These are phyloP conservation scores for Coniophora puteana DNA, from an alignment of 1,284 basidiomycete genomes.

Conservation along the genomic window DNA sequence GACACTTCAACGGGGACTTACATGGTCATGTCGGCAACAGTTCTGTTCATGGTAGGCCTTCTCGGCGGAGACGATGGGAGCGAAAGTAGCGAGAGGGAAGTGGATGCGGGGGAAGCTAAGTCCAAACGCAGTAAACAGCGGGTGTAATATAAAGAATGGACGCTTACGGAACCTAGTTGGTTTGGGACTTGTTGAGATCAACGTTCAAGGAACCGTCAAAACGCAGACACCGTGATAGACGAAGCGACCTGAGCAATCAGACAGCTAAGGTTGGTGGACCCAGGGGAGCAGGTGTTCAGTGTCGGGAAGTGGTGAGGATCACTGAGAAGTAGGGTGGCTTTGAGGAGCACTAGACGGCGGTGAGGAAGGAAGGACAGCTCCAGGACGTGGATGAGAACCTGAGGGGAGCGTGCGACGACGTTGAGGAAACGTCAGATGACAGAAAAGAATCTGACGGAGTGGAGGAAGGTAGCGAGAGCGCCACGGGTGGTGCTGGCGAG, in stretches of 20 bases:
- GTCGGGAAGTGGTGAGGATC: too few relatives aligned
- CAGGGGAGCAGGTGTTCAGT: slow-evolving; percentile 76
- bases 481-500: too few relatives aligned
- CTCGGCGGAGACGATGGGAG: slow-evolving; percentile 81
- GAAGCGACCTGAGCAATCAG: slow-evolving; percentile 91
- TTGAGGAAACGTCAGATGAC: too few relatives aligned
- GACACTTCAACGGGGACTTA: too few relatives aligned
- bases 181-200: slow-evolving; percentile 93
- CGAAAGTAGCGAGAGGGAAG: slow-evolving; percentile 90
- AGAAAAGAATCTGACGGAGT: too few relatives aligned
- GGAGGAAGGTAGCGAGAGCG: too few relatives aligned
- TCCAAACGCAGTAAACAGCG: slow-evolving; percentile 6
- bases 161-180: slow-evolving; percentile 76
- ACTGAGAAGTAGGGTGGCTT: too few relatives aligned
- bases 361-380: too few relatives aligned
- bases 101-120: slow-evolving; percentile 75
- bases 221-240: slow-evolving; percentile 71
- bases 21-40: slow-evolving; percentile 93
- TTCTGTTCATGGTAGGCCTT: slow-evolving; percentile 90
- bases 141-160: background rate
- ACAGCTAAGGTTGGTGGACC: slow-evolving; percentile 87
- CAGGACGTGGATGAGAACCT: too few relatives aligned
- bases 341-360: too few relatives aligned
- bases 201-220: slow-evolving; percentile 90
- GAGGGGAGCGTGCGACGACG: too few relatives aligned